A percentile compares a stretch with the other conserved stretches of the same genome.
These are phyloP conservation scores for Pseudogymnoascus sp. DNA, from an alignment of 2,329 filamentous ascomycete genomes.

Conservation along the genomic window DNA sequence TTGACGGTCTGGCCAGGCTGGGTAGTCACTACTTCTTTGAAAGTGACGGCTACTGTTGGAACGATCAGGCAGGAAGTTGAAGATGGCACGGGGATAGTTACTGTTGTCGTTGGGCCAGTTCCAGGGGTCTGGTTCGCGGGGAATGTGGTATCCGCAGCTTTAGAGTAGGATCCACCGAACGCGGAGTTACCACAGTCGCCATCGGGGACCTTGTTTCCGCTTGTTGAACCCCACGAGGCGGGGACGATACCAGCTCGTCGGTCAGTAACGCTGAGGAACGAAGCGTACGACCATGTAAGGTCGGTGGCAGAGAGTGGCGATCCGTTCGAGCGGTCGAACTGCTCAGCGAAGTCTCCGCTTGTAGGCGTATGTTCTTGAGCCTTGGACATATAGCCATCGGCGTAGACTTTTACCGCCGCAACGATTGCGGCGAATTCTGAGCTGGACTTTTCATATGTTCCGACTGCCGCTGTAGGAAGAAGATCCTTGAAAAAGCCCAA, in stretches of 20 bases:
- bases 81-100: constrained; percentile 19
- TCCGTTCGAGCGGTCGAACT: constrained; percentile 49
- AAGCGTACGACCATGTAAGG: constrained; percentile 66
- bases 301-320: constrained; percentile 54
- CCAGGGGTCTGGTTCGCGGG: constrained; percentile 29
- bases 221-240: constrained; percentile 44
- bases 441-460: constrained; percentile 55
- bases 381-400: constrained; percentile 45
- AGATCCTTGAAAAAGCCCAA: constrained; percentile 65
- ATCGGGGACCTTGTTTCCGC: constrained; percentile 40
- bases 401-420: constrained; percentile 54
- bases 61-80: constrained; percentile 31
- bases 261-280: constrained; percentile 55
- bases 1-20: constrained; percentile 54
- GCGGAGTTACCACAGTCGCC: constrained; percentile 39
- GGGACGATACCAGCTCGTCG: constrained; percentile 49
- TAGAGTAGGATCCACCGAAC: constrained; percentile 43
- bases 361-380: constrained; percentile 42
- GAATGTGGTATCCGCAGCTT: constrained; percentile 36
- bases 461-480: constrained; percentile 46
- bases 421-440: constrained; percentile 55
- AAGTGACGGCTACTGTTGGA: constrained; percentile 49
- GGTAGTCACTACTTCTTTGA: constrained; percentile 50
- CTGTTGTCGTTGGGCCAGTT: constrained; percentile 3
- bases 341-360: constrained; percentile 60